Conservation (phyloP, 1,284 basidiomycete genomes). For the Gymnopus androsaceus region DNA sequence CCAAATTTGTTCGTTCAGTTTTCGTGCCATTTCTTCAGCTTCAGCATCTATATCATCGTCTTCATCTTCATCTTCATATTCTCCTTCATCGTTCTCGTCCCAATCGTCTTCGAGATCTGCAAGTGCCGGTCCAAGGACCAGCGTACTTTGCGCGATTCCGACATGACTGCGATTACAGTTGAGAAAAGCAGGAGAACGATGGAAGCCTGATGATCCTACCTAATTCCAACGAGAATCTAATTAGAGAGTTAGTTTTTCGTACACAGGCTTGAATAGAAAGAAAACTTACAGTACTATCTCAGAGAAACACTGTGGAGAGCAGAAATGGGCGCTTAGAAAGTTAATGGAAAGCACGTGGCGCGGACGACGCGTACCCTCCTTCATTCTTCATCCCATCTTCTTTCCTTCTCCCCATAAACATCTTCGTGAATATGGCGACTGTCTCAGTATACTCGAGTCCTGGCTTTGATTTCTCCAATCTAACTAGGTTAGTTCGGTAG, state of each 20-base stretch:
- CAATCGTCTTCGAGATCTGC: constrained; percentile 7
- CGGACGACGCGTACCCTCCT: background rate
- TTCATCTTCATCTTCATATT: constrained; percentile 3
- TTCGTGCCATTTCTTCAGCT: constrained; percentile 14
- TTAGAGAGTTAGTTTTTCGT: no score
- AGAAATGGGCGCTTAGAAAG: no score
- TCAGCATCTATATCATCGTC: constrained; percentile 15
- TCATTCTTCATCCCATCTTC: background rate
- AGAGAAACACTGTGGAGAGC: no score
- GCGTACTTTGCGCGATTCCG: background rate
- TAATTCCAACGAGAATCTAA: no score
- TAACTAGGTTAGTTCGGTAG: constrained; percentile 40
- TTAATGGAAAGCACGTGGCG: constrained; percentile 6
- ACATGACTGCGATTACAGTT: background rate
- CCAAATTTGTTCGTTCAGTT: constrained; percentile 10
- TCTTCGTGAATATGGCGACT: constrained; percentile 32
- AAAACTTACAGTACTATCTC: no score
- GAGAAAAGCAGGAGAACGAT: background rate
- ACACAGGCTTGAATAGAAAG: no score
- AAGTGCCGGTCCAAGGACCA: background rate
- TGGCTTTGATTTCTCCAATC: constrained; percentile 78
- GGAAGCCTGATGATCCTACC: no score
- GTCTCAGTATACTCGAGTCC: constrained; percentile 41
- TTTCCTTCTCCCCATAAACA: background rate
- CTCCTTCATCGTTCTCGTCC: constrained; percentile 25